phyloP scores from a whole-genome alignment of 228 moss, liverwort and hornwort species.

The Sphagnum magellanicum region DNA sequence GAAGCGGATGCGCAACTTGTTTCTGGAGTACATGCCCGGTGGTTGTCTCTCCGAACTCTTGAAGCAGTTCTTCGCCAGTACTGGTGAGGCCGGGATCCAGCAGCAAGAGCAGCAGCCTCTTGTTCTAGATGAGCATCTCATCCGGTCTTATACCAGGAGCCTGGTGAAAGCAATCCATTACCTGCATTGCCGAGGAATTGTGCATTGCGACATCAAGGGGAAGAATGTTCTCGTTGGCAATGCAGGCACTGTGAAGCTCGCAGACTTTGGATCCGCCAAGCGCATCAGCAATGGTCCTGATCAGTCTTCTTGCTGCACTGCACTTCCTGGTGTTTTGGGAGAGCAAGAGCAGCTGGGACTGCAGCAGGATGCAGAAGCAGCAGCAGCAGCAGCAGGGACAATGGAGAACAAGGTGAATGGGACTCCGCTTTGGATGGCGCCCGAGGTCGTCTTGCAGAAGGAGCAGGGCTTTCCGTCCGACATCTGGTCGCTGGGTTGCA shows the following conservation, averaged over 20 bases:
- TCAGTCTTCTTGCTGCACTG: too few species aligned
- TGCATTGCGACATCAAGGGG: constrained; percentile 21
- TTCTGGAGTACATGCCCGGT: constrained; percentile 54
- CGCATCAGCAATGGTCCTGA: not conserved
- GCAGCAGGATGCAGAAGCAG: not conserved
- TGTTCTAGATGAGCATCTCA: constrained; percentile 15
- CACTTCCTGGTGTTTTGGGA: too few species aligned
- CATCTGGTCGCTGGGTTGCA: constrained; percentile 30
- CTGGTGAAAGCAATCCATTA: constrained; percentile 7
- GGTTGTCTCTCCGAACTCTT: constrained; percentile 49
- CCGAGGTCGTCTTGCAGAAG: constrained; percentile 11
- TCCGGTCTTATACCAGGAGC: constrained; percentile 9
- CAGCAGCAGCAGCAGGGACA: not conserved
- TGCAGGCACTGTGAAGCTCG: constrained; percentile 8
- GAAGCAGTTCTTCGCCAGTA: constrained; percentile 59
- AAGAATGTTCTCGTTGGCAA: constrained; percentile 15
- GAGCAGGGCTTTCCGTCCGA: constrained; percentile 20
- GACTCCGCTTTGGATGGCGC: constrained; percentile 24
- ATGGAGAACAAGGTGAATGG: constrained; percentile 31
- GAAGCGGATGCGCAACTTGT: constrained; percentile 41
- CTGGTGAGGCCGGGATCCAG: constrained; percentile 26
- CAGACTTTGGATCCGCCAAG: constrained; percentile 17
- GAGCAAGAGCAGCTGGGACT: too few species aligned
- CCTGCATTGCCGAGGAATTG: constrained; percentile 3
- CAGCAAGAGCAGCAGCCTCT: too few species aligned